Evolutionary conservation across 164 flowering plant species (phyloP).

Genomic region (Dillenia suffruticosa): DNA sequence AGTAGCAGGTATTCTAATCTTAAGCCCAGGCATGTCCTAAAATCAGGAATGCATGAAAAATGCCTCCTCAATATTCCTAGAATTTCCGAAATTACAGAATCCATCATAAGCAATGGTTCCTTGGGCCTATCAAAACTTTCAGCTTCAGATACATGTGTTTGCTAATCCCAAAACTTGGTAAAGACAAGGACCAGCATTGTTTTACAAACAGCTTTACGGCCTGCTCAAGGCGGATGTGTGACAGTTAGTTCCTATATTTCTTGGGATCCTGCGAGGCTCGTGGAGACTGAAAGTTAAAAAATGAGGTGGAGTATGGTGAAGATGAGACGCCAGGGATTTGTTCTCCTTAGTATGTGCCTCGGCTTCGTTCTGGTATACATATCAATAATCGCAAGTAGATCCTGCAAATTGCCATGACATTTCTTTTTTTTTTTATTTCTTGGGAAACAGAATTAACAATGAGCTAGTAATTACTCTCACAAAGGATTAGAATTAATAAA

Average conservation of each 20-base stretch:
- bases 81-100: slow-evolving; percentile 66
- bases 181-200: slow-evolving; percentile 81
- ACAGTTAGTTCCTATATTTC: slow-evolving; percentile 52
- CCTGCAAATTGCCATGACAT: slow-evolving; percentile 37
- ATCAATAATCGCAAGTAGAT: slow-evolving; percentile 84
- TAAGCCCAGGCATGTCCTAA: slow-evolving; percentile 75
- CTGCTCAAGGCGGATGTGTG: slow-evolving; percentile 74
- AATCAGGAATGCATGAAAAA: slow-evolving; percentile 84
- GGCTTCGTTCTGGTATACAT: slow-evolving; percentile 83
- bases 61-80: slow-evolving; percentile 58
- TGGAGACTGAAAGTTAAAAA: slow-evolving; percentile 57
- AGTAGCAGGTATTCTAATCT: slow-evolving; percentile 58
- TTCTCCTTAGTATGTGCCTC: slow-evolving; percentile 67
- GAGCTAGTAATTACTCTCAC: background rate
- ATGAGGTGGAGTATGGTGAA: slow-evolving; percentile 52
- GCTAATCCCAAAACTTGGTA: slow-evolving; percentile 40
- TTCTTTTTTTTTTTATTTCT: slow-evolving; percentile 7
- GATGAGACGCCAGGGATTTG: slow-evolving; percentile 64
- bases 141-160: slow-evolving; percentile 20
- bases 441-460: background rate
- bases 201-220: slow-evolving; percentile 61
- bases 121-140: slow-evolving; percentile 23
- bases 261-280: slow-evolving; percentile 36
- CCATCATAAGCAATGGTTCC: slow-evolving; percentile 81
- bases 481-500: background rate